phyloP scores from a whole-genome alignment of 2,329 filamentous ascomycete genomes.

The Colletotrichum aenigma region DNA sequence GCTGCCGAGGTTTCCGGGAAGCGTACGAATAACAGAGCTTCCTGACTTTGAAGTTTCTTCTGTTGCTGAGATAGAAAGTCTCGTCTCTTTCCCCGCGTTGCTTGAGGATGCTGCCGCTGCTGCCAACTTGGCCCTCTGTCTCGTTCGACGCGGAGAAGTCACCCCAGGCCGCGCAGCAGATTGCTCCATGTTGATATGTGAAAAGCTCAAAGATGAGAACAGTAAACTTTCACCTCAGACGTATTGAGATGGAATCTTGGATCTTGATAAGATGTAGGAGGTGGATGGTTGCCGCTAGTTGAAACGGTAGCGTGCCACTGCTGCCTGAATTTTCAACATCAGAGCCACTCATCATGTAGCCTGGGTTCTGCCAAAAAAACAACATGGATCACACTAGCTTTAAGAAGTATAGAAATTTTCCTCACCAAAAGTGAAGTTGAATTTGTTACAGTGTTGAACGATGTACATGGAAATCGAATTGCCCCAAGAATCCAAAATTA shows the following conservation, averaged over 20 bases:
- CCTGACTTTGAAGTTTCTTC: not conserved
- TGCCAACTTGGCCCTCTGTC: not conserved
- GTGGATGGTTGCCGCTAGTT: not conserved
- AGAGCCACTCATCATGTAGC: not conserved
- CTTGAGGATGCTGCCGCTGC: not conserved
- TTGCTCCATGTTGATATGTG: not conserved
- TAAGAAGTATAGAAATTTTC: not conserved
- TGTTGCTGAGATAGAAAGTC: not conserved
- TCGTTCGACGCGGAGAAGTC: not conserved
- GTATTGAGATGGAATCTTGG: not conserved
- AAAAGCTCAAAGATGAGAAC: not conserved
- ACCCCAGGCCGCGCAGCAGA: not conserved
- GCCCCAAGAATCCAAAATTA: not conserved
- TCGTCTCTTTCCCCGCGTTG: not conserved
- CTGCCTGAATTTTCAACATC: not conserved
- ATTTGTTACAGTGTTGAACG: not conserved
- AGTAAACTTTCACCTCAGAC: not conserved
- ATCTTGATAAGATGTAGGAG: not conserved
- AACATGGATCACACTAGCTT: not conserved
- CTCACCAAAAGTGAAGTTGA: not conserved
- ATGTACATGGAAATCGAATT: not conserved
- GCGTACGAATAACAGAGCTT: not conserved
- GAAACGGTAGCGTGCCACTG: not conserved
- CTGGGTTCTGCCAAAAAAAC: not conserved
- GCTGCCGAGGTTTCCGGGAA: not conserved